A percentile compares a stretch with the other conserved stretches of the same genome.
Conservation (phyloP, 1,139 yeast species). For the Taphrina deformans region DNA sequence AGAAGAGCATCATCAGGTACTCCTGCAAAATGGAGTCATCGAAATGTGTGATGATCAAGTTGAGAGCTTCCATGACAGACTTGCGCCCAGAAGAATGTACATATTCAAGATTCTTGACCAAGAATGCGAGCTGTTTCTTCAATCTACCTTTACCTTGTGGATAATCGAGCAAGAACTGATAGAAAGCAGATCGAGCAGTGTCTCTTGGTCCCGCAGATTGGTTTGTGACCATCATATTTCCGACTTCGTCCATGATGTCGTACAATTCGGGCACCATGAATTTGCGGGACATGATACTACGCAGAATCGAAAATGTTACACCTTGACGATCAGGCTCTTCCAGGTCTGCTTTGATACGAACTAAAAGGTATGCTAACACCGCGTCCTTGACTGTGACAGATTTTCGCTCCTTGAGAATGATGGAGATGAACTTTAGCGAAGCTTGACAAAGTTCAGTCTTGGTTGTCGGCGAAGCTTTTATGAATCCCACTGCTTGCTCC, state of each 20-base stretch:
- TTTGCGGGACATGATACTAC: constrained; percentile 70
- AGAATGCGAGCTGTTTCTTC: constrained; percentile 76
- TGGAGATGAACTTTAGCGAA: constrained; percentile 70
- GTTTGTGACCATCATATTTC: constrained; percentile 85
- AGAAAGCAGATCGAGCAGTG: constrained; percentile 78
- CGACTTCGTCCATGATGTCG: constrained; percentile 78
- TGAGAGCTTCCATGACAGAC: constrained; percentile 85
- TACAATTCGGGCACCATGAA: constrained; percentile 83
- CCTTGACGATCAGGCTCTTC: constrained; percentile 91
- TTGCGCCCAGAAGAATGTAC: constrained; percentile 85
- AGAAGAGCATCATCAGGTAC: constrained; percentile 74
- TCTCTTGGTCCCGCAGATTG: constrained; percentile 82
- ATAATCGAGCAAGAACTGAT: constrained; percentile 86
- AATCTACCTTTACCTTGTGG: constrained; percentile 89
- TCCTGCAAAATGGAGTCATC: constrained; percentile 60
- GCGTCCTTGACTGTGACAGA: constrained; percentile 67
- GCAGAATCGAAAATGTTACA: constrained; percentile 78
- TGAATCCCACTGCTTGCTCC: constrained; percentile 62
- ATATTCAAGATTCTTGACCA: constrained; percentile 80
- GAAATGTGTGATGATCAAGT: constrained; percentile 66
- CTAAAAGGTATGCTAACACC: constrained; percentile 72
- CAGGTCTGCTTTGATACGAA: constrained; percentile 80
- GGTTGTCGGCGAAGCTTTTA: constrained; percentile 76
- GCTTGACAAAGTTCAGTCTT: constrained; percentile 81
- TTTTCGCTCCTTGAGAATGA: constrained; percentile 67